Conservation (phyloP, 352 stramenopile species). For the Phytophthora citricola region DNA sequence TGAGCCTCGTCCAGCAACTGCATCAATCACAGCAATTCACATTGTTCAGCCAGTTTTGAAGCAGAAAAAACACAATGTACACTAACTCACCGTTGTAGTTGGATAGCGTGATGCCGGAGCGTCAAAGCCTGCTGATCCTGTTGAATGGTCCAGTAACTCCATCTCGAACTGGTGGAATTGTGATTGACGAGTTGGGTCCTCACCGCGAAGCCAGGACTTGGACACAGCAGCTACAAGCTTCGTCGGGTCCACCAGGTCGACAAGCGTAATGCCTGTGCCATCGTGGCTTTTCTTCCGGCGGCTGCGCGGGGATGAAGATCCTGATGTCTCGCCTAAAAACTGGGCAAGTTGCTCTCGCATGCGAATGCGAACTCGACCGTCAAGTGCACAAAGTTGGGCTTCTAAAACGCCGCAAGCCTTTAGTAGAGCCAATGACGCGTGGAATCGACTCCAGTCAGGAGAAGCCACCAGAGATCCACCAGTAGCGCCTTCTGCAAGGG, state of each 20-base stretch:
- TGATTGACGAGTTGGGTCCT: conserved; percentile 46
- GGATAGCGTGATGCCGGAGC: conserved; percentile 22
- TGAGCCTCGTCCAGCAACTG: conserved; percentile 62
- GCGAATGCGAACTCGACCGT: conserved; percentile 55
- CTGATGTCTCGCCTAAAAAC: conserved; percentile 36
- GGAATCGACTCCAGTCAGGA: conserved; percentile 78
- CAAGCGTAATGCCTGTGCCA: conserved; percentile 25
- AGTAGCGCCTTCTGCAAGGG: not conserved
- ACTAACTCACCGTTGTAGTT: conserved; percentile 18
- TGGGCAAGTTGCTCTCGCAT: conserved; percentile 64
- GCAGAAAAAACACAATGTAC: conserved; percentile 10
- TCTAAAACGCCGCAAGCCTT: conserved; percentile 66
- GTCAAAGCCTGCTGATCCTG: conserved; percentile 16
- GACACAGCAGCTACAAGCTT: conserved; percentile 48
- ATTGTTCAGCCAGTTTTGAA: not conserved
- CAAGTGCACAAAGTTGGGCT: conserved; percentile 50
- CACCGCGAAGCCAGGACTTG: conserved; percentile 59
- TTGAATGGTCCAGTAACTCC: conserved; percentile 39
- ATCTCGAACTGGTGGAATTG: conserved; percentile 64
- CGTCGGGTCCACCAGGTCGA: conserved; percentile 46
- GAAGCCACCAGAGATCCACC: conserved; percentile 18
- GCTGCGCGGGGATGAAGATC: conserved; percentile 36
- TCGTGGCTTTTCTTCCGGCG: conserved; percentile 43
- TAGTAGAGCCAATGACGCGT: conserved; percentile 66
- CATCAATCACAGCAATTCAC: conserved; percentile 7